Base-by-base conservation (phyloP, 2,329 filamentous ascomycete species). In the Colletotrichum cuscutae region DNA sequence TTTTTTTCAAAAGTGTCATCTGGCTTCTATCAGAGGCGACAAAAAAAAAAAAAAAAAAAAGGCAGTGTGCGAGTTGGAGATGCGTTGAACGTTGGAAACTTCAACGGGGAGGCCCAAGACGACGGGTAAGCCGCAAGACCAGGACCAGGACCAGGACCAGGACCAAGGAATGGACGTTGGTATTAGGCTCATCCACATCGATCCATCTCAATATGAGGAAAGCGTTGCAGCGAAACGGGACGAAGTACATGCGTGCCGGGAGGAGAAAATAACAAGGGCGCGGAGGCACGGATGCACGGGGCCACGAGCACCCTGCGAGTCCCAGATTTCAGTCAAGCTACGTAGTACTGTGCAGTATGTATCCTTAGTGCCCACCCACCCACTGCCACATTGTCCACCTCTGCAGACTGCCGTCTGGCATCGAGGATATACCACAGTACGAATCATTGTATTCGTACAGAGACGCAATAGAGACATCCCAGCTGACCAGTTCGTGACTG, bases 131-230 rank as follows among this genome's bases (percentile, higher is more conserved):
- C 15, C 32, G 28, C 26, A 28, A 54, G 9, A 22, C 32, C 32
- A 32, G 32, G 22, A 42, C 12, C 35, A 28, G 32, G 22, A 37
- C 12, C 6, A 49, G 35, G 22, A 30, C 6, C 35, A 28, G 35
- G 22, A 42, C 12, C 6, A 49, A 54, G 46, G 42, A 49, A 49
- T 49, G 24, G 66, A 61, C 70, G 66, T 70, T 61, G 70, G 30
- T 65, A 64, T 70, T 65, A 49, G 42, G 32, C 70, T 69, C 65
- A 46, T 53, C 53, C 65, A 59, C 65, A 68, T n/a, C 61, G 30
- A 52, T 60, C 60, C 70, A 65, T 72, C 66, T 59, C 70, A 70
- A 56, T 69, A 49, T 61, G 70, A 49, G 42, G 42, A n/a, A n/a
- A 54, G 37, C 46, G 28, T 61, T 35, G 46, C 63, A 54, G 52